These are phyloP conservation scores for Geranomyces michiganensis DNA, from an alignment of 192 early-diverging fungal species.

Conservation along the genomic window DNA sequence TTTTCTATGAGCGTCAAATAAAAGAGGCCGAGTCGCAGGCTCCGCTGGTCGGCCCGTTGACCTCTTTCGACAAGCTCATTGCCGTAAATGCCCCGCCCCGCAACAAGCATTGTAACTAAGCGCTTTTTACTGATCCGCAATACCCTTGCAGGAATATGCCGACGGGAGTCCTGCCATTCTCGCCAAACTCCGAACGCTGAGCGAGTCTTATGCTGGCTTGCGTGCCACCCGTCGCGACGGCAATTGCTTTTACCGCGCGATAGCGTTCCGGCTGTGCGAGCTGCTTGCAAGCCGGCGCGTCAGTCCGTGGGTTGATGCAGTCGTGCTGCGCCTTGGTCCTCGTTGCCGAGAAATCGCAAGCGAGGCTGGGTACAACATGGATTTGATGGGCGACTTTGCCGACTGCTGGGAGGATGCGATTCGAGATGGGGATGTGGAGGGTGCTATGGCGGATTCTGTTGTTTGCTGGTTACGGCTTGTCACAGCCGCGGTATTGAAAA, in stretches of 20 bases:
- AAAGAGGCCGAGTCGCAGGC: constrained; percentile 36
- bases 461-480: constrained; percentile 56
- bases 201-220: constrained; percentile 4
- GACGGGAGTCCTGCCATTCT: neutral
- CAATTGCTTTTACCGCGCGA: constrained; percentile 64
- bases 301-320: constrained; percentile 37
- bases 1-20: constrained; percentile 45
- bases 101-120: constrained; percentile 17
- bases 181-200: neutral
- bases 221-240: constrained; percentile 41
- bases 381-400: constrained; percentile 53
- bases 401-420: constrained; percentile 48
- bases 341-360: neutral
- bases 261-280: constrained; percentile 52
- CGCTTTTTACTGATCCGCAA: neutral
- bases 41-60: constrained; percentile 39
- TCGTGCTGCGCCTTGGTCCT: constrained; percentile 27
- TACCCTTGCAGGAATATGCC: neutral
- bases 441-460: constrained; percentile 54
- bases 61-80: constrained; percentile 37
- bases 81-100: constrained; percentile 22
- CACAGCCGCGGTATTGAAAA: constrained; percentile 54
- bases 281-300: constrained; percentile 20
- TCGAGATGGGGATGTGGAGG: constrained; percentile 24
- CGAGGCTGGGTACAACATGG: constrained; percentile 45